phyloP scores from a whole-genome alignment of 2,329 filamentous ascomycete species.

The Aspergillus sp. region DNA sequence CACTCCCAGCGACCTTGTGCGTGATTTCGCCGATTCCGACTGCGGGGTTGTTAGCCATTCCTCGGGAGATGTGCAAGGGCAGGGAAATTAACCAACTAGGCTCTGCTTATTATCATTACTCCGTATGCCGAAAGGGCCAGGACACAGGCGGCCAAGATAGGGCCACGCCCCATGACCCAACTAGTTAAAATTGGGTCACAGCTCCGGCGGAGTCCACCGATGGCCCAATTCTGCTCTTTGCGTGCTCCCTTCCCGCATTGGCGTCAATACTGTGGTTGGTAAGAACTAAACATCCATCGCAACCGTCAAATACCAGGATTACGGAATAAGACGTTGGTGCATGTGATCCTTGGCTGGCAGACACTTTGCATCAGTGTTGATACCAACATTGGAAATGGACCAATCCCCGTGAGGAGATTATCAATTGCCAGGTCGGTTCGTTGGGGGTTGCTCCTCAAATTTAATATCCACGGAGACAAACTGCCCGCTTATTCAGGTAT shows the following conservation, averaged over 20 bases:
- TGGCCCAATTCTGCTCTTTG: neutral
- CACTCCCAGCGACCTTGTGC: neutral
- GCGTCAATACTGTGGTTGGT: neutral
- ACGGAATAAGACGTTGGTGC: neutral
- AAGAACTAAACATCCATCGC: neutral
- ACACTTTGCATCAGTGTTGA: neutral
- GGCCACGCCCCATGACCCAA: too few species aligned
- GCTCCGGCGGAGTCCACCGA: neutral
- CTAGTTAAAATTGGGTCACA: too few species aligned
- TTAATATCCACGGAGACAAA: neutral
- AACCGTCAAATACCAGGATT: neutral
- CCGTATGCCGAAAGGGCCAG: neutral
- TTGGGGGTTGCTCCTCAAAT: neutral
- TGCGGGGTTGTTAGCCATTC: neutral
- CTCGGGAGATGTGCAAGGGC: neutral
- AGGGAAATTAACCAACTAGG: neutral
- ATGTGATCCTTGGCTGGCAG: neutral
- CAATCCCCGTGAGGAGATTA: neutral
- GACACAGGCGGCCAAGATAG: neutral
- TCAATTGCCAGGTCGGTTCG: neutral
- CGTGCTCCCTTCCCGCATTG: neutral
- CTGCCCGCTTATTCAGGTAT: neutral
- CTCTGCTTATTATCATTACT: neutral
- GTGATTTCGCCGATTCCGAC: too few species aligned
- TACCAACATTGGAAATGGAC: neutral